Percentiles rank a stretch among this genome's conserved stretches.
phyloP scores from a whole-genome alignment of 2,329 filamentous ascomycete species.

The Blastomyces silverae region DNA sequence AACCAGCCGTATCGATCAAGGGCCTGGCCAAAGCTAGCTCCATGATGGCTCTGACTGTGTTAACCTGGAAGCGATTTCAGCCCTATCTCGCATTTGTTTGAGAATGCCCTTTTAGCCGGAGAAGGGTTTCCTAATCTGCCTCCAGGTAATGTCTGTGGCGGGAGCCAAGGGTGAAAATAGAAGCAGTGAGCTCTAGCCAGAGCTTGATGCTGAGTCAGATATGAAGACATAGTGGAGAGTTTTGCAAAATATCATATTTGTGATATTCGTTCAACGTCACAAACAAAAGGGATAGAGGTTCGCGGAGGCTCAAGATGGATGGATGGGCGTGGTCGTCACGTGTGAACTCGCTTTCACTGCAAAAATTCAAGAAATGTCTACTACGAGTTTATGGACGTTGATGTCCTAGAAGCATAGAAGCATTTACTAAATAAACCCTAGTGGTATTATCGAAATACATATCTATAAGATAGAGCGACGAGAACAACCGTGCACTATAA shows the following conservation, averaged over 20 bases:
- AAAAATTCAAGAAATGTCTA: no score
- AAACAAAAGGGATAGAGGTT: no score
- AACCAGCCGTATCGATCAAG: not conserved
- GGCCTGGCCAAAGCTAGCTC: not conserved
- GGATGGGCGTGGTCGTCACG: no score
- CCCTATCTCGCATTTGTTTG: not conserved
- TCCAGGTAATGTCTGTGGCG: not conserved
- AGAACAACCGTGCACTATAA: not conserved
- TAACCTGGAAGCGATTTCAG: not conserved
- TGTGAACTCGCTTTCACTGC: no score
- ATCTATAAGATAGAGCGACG: not conserved
- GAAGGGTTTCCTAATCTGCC: not conserved
- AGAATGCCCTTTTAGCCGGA: not conserved
- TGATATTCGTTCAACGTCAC: no score
- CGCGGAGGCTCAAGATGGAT: no score
- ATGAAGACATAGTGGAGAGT: no score
- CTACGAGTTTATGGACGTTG: not conserved
- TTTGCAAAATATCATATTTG: no score
- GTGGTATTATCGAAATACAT: not conserved
- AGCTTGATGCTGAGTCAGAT: not conserved
- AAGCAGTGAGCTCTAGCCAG: not conserved
- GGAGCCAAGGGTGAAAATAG: not conserved
- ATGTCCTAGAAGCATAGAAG: not conserved
- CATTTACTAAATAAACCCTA: not conserved
- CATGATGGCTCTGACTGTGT: not conserved